A percentile compares a stretch with the other conserved stretches of the same genome.
These are phyloP conservation scores for Mycena capillaripes DNA, from an alignment of 768 basidiomycete genomes.

Conservation along the genomic window DNA sequence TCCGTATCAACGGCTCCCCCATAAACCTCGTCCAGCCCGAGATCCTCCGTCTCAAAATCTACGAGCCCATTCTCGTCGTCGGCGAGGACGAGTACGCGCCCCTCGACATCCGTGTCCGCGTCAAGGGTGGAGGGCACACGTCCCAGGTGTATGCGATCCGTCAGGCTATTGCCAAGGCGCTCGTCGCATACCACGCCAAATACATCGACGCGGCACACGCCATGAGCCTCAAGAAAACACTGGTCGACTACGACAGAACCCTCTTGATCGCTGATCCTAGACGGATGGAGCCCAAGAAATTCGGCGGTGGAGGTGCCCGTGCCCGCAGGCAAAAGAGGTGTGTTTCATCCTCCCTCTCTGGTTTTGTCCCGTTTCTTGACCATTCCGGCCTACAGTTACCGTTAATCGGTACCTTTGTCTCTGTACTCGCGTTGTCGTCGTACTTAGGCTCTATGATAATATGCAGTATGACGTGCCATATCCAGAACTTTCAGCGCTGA, in stretches of 20 bases:
- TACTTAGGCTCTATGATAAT: conserved; percentile 51
- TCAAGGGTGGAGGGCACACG: conserved; percentile 99
- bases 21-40: conserved; percentile 96
- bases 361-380: conserved; percentile 16
- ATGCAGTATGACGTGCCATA: conserved; percentile 43
- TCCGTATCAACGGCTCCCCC: conserved; percentile 97
- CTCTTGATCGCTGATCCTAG: conserved; percentile 94
- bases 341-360: conserved; percentile 42
- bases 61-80: conserved; percentile 95
- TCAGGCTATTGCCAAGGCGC: conserved; percentile 97
- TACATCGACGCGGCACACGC: conserved; percentile 98
- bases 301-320: conserved; percentile 98
- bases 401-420: conserved; percentile 63
- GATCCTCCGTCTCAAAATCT: conserved; percentile 97
- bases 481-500: background rate
- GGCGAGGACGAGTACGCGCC: conserved; percentile 89
- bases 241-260: conserved; percentile 95
- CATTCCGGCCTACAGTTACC: conserved; percentile 71
- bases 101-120: conserved; percentile 97
- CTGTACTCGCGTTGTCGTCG: conserved; percentile 58
- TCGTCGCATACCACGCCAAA: conserved; percentile 99
- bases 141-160: conserved; percentile 99
- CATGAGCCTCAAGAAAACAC: conserved; percentile 97
- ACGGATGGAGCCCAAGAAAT: conserved; percentile 99
- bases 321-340: conserved; percentile 98